phyloP scores from a whole-genome alignment of 495 filamentous ascomycete genomes.

The Xylaria intraflava region DNA sequence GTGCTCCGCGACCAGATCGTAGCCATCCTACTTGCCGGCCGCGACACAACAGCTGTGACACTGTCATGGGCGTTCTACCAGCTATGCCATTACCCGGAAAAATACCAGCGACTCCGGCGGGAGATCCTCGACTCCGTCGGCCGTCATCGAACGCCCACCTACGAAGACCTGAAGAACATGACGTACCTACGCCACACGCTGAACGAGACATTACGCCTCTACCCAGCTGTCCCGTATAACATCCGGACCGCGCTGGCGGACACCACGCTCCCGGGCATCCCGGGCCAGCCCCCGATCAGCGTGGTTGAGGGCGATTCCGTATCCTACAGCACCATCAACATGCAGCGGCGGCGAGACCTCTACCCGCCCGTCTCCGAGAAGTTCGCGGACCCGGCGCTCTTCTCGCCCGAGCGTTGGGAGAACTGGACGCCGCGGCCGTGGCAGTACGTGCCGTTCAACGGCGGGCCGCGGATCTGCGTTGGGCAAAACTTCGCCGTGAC shows the following conservation, averaged over 20 bases:
- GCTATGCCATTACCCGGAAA: constrained; percentile 42
- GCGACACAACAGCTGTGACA: constrained; percentile 55
- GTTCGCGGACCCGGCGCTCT: constrained; percentile 45
- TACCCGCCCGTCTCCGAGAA: constrained; percentile 34
- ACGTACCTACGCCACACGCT: constrained; percentile 35
- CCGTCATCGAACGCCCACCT: constrained; percentile 24
- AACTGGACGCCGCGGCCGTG: constrained; percentile 49
- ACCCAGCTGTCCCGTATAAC: constrained; percentile 48
- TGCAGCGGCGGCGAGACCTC: constrained; percentile 49
- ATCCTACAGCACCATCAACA: constrained; percentile 36
- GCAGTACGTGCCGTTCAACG: constrained; percentile 56
- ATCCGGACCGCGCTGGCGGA: constrained; percentile 21
- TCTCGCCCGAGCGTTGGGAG: constrained; percentile 52
- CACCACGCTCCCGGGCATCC: constrained; percentile 14
- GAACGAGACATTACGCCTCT: constrained; percentile 44
- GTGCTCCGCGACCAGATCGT: constrained; percentile 54
- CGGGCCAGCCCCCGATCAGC: constrained; percentile 24
- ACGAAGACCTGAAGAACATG: constrained; percentile 35
- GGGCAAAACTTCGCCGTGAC: constrained; percentile 53
- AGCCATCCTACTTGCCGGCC: constrained; percentile 52
- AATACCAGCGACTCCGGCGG: constrained; percentile 39
- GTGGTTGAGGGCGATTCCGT: constrained; percentile 36
- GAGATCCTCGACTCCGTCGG: constrained; percentile 33
- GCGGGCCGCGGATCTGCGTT: constrained; percentile 49
- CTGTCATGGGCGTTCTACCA: constrained; percentile 51